Evolutionary conservation across 805 yeast genomes (phyloP), one percentile per base, ranked within the genome.

Genomic region (Lachancea meyersii): DNA sequence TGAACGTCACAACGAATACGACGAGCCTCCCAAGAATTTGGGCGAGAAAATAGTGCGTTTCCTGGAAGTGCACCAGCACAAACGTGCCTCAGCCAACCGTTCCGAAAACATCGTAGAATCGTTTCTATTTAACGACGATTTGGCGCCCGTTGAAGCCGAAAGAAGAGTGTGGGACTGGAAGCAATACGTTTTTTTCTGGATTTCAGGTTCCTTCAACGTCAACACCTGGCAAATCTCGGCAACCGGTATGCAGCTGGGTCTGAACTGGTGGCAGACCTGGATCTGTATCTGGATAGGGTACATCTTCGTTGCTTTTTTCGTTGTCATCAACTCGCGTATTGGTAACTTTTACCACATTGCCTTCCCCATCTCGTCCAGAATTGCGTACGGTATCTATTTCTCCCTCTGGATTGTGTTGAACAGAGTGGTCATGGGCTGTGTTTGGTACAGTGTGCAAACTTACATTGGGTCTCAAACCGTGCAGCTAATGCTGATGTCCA

Each of bases 261-360:
- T 88, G 63, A 75, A 81, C 11, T 87, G 95, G 95, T 88, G 95
- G 94, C 89, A 81, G 58, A 79, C 85, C 3, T 88, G 96, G 95
- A 68, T 87, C 32, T 76, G 91, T 9, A 89, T 88, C 20, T 86
- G 95, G 93, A 50, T 86, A 13, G 96, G 96, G 4, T 88, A 88
- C 62, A 57, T 72, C 19, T 66, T 84, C 37, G 80, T 86, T 49
- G 89, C 85, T 40, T 53, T 73, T 2, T 86, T 86, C 55, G 80
- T 88, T 24, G 75, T 77, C 7, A 56, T 79, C 17, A 74, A 82
- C 27, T 85, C 94, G 18, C 72, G 95, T 52, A 77, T 86, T 36
- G 97, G 96, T 53, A 75, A 87, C 28, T 75, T 75, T 52, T 85
- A 87, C 58, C 96, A 88, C 57, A 69, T 86, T 41, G 76, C 94